These are phyloP conservation scores for Arachnomyces sp. DNA, from an alignment of 2,329 filamentous ascomycete species.

Conservation along the genomic window DNA sequence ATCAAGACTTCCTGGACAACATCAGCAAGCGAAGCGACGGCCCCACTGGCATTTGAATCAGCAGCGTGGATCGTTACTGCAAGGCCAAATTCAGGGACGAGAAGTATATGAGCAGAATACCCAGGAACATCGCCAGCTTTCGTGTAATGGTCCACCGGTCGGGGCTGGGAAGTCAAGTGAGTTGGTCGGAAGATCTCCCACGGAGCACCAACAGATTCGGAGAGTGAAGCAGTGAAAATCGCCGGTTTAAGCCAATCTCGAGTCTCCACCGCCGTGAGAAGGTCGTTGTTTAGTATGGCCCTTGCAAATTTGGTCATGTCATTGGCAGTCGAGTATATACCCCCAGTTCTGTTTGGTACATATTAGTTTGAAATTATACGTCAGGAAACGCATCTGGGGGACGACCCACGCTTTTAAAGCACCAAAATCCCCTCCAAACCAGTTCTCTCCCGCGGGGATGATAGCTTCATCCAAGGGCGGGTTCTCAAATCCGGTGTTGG, in stretches of 20 bases:
- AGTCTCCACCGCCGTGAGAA: neutral
- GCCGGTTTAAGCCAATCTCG: conserved; percentile 2
- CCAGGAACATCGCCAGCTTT: conserved; percentile 2
- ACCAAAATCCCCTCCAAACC: conserved; percentile 4
- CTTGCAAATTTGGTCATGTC: neutral
- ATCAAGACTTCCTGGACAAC: conserved; percentile 3
- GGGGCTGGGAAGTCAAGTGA: neutral
- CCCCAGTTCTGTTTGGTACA: neutral
- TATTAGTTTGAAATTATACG: neutral
- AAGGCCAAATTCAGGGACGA: conserved; percentile 7
- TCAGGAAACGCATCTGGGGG: neutral
- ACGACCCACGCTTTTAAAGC: neutral
- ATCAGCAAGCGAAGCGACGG: neutral
- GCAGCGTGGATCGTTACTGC: conserved; percentile 3
- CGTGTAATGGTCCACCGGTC: conserved; percentile 6
- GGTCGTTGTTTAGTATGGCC: conserved; percentile 1
- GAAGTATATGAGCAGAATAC: conserved; percentile 1
- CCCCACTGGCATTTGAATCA: neutral
- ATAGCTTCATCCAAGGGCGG: conserved; percentile 3
- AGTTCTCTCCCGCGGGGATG: neutral
- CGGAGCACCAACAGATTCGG: conserved; percentile 1
- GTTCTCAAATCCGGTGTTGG: neutral
- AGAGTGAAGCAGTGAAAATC: conserved; percentile 1
- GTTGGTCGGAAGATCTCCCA: conserved; percentile 4
- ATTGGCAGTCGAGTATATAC: neutral